Conservation (phyloP, 202 grass and related monocot species). For the Musa balbisiana region DNA sequence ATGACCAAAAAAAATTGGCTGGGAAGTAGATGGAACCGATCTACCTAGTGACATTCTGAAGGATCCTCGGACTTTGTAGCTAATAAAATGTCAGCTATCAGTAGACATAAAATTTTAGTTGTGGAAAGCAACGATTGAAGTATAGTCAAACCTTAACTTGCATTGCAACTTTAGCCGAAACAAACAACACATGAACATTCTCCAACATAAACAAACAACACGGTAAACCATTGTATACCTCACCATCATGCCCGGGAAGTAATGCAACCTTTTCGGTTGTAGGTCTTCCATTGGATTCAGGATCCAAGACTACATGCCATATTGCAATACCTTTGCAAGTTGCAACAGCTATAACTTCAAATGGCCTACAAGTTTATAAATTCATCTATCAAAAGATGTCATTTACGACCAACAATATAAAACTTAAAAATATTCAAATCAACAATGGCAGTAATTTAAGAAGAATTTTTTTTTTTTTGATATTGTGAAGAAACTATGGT, state of each 20-base stretch:
- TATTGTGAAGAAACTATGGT: not conserved
- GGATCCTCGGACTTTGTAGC: too few relatives aligned
- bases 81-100: not conserved
- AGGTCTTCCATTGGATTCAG: conserved; percentile 40
- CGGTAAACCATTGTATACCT: conserved; percentile 36
- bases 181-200: not conserved
- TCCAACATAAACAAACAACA: not conserved
- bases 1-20: too few relatives aligned
- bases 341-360: conserved; percentile 80
- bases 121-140: too few relatives aligned
- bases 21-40: too few relatives aligned
- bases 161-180: too few relatives aligned
- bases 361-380: conserved; percentile 41
- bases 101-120: not conserved
- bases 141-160: not conserved
- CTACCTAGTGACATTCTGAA: too few relatives aligned
- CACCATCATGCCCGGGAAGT: conserved; percentile 53
- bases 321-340: conserved; percentile 82
- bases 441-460: not conserved
- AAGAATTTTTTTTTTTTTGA: not conserved
- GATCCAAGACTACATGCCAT: conserved; percentile 61
- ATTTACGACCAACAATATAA: not conserved
- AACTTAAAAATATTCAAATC: not conserved
- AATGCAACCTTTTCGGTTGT: conserved; percentile 65
- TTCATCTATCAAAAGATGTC: not conserved